Evolutionary conservation across 306 rosid species (phyloP), one percentile per base, ranked within the genome.

Genomic region (Urtica urens): DNA sequence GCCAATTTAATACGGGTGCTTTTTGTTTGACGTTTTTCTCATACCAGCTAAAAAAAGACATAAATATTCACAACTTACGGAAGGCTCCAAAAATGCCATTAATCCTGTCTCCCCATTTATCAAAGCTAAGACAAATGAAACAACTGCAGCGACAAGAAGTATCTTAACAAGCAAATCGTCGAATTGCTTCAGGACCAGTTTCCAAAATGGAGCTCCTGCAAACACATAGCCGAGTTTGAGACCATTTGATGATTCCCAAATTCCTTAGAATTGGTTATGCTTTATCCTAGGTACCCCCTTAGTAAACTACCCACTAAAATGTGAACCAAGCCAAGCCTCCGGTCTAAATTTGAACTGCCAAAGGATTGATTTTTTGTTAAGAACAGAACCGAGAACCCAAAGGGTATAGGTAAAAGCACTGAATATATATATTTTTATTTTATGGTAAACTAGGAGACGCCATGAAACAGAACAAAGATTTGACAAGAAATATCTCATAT

Each of bases 131-230:
- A 81, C 19, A 67, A 90, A 90, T 23, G 99, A 90, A 66, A 90
- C 59, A 50, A 90, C 23, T 1, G 99, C 99, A 16, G 95, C 87
- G 25, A 66, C 95, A 46, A 90, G 77, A 58, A 90, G 74, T 66
- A 90, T 79, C 87, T 79, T 85, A 45, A 90, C 99, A 55, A 90
- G 95, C 63, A 85, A 75, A 74, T 90, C 99, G 69, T 90, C 94
- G 65, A 90, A 90, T 49, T 90, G 99, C 65, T 90, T 85, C 75
- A 85, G 65, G 55, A 90, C 95, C 75, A 90, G 69, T 63, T 79
- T 90, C 99, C 85, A 90, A 69, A 90, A 84, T 0, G 97, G 86
- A 50, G 85, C 80, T 78, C 97, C 95, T 84, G 81, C 75, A 63
- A 34, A 65, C 61, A 65, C 18, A 38, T 43, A 49, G 29, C 62